These are phyloP conservation scores for Huntiella omanensis DNA, from an alignment of 2,329 filamentous ascomycete species.

Conservation along the genomic window DNA sequence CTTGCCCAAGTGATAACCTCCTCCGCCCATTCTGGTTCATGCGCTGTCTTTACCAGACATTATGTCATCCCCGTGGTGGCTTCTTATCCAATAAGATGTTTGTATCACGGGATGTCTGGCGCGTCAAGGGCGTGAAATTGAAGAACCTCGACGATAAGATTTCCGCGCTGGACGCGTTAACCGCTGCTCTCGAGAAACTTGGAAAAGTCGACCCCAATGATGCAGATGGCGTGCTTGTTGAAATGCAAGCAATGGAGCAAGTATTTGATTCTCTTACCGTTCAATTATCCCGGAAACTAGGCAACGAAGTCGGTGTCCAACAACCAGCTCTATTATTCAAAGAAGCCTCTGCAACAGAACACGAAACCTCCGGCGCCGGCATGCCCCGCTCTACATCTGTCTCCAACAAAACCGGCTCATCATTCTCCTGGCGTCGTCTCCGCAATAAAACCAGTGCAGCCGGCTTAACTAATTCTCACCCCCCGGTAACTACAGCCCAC, in stretches of 20 bases:
- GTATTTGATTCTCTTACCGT: constrained; percentile 74
- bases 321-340: constrained; percentile 57
- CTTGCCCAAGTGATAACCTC: constrained; percentile 74
- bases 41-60: constrained; percentile 80
- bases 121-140: constrained; percentile 81
- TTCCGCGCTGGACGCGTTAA: constrained; percentile 74
- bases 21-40: constrained; percentile 97
- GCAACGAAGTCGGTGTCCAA: constrained; percentile 79
- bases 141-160: constrained; percentile 89
- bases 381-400: constrained; percentile 40
- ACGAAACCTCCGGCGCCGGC: constrained; percentile 22
- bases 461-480: constrained; percentile 32
- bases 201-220: constrained; percentile 72
- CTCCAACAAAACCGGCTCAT: constrained; percentile 41
- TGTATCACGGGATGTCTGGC: constrained; percentile 82
- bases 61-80: constrained; percentile 77
- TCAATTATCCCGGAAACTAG: constrained; percentile 61
- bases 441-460: constrained; percentile 72
- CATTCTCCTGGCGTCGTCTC: constrained; percentile 78
- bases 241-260: constrained; percentile 77
- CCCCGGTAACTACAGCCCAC: constrained; percentile 11
- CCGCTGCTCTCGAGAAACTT: constrained; percentile 70
- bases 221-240: constrained; percentile 77
- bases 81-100: constrained; percentile 87
- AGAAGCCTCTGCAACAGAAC: constrained; percentile 35